phyloP scores from a whole-genome alignment of 2,329 filamentous ascomycete genomes.

The Neoscytalidium dimidiatum region DNA sequence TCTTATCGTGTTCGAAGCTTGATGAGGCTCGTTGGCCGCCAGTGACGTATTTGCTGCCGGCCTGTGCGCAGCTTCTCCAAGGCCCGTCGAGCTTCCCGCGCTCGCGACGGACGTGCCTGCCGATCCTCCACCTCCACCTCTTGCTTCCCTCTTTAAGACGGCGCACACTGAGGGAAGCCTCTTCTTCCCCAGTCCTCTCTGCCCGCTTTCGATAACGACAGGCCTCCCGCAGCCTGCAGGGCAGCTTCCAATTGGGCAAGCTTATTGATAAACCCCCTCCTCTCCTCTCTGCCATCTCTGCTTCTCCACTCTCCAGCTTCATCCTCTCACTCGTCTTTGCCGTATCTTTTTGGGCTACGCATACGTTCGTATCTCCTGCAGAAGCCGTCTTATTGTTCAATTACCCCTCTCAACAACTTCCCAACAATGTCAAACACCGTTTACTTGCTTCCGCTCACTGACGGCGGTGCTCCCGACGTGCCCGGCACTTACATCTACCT shows the following conservation, averaged over 20 bases:
- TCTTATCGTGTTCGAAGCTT: slow-evolving; percentile 11
- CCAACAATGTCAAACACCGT: slow-evolving; percentile 45
- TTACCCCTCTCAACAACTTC: background rate
- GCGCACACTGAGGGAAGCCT: background rate
- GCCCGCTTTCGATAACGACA: background rate
- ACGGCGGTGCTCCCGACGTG: slow-evolving; percentile 89
- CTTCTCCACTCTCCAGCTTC: background rate
- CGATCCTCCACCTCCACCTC: slow-evolving; percentile 20
- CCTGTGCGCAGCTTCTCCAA: slow-evolving; percentile 15
- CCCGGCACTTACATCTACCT: slow-evolving; percentile 90
- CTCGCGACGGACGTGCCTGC: slow-evolving; percentile 18
- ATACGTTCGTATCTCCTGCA: background rate
- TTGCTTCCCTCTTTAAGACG: slow-evolving; percentile 1
- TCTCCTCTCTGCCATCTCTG: background rate
- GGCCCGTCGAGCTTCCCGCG: slow-evolving; percentile 14
- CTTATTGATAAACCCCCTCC: slow-evolving; percentile 6
- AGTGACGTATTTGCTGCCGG: slow-evolving; percentile 5
- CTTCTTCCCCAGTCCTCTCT: background rate
- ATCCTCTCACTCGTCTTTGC: background rate
- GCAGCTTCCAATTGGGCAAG: slow-evolving; percentile 13
- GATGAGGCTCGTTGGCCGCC: slow-evolving; percentile 14
- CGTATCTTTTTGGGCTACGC: background rate
- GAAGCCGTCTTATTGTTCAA: background rate
- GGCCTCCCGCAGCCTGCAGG: background rate
- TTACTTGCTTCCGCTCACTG: slow-evolving; percentile 86